A percentile compares a stretch with the other conserved stretches of the same genome.
Evolutionary conservation across 306 rosid species (phyloP).

Genomic region (Vigna unguiculata): DNA sequence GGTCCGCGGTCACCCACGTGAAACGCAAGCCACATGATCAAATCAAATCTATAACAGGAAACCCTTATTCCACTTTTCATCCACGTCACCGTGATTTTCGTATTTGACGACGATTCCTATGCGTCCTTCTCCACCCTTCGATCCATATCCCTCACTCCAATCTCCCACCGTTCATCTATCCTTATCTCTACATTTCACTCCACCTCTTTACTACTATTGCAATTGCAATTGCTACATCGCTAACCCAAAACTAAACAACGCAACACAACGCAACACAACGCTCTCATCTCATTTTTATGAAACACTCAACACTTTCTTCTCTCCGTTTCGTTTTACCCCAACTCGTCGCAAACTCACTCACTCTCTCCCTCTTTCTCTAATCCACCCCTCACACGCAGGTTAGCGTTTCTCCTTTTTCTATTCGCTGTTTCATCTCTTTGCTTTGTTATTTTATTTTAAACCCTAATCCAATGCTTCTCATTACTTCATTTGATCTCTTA

Average conservation of each 20-base stretch:
- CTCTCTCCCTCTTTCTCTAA: slow-evolving; percentile 1
- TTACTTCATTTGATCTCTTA: not conserved
- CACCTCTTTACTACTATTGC: not conserved
- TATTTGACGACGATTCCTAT: slow-evolving; percentile 48
- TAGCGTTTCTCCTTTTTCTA: slow-evolving; percentile 18
- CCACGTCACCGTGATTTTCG: slow-evolving; percentile 45
- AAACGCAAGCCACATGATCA: slow-evolving; percentile 30
- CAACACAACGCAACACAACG: too few relatives aligned
- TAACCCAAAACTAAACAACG: not conserved
- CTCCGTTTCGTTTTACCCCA: slow-evolving; percentile 3
- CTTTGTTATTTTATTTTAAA: slow-evolving; percentile 19
- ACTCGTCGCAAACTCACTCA: not conserved
- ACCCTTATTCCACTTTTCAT: not conserved
- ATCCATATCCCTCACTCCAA: slow-evolving; percentile 30
- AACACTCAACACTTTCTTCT: not conserved
- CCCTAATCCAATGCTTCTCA: slow-evolving; percentile 52
- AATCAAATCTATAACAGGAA: not conserved
- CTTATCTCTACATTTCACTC: slow-evolving; percentile 56
- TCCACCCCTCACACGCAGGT: slow-evolving; percentile 51
- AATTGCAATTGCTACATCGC: not conserved
- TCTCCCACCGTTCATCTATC: slow-evolving; percentile 48
- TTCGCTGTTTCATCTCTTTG: not conserved
- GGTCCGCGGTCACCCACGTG: slow-evolving; percentile 45
- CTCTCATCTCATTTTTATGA: not conserved
- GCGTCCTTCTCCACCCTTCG: slow-evolving; percentile 49